phyloP scores from a whole-genome alignment of 1,139 yeast genomes.

The Debaryomyces nepalensis region DNA sequence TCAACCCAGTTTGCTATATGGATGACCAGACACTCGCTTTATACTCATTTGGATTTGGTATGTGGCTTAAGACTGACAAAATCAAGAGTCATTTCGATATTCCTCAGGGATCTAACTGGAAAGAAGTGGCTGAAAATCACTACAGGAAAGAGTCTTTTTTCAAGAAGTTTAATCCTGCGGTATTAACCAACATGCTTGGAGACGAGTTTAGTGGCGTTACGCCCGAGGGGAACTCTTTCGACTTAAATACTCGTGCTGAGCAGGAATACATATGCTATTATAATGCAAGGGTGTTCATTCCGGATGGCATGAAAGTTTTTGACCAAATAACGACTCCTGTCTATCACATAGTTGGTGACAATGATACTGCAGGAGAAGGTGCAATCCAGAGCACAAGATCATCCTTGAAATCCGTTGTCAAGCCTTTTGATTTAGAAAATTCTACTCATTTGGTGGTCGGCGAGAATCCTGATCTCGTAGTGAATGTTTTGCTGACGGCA shows the following conservation, averaged over 20 bases:
- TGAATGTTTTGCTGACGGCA: constrained; percentile 21
- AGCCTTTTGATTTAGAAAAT: constrained; percentile 34
- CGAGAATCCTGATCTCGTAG: constrained; percentile 50
- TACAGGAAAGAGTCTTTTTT: constrained; percentile 48
- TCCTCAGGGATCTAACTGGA: constrained; percentile 19
- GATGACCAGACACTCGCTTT: constrained; percentile 14
- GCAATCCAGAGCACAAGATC: constrained; percentile 26
- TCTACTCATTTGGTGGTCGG: constrained; percentile 52
- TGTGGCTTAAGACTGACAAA: constrained; percentile 14
- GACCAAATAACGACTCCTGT: constrained; percentile 32
- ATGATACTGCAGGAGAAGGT: constrained; percentile 42
- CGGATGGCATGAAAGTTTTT: constrained; percentile 12
- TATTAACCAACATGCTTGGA: constrained; percentile 40
- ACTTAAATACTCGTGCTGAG: neutral
- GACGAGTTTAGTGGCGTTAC: constrained; percentile 29
- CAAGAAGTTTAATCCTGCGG: constrained; percentile 43
- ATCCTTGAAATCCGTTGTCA: constrained; percentile 28
- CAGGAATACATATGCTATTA: constrained; percentile 8
- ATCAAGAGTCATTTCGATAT: constrained; percentile 15
- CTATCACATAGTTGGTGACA: constrained; percentile 45
- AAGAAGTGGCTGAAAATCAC: constrained; percentile 37
- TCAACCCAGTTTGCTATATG: constrained; percentile 58
- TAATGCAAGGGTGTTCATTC: constrained; percentile 1
- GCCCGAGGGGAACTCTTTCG: neutral
- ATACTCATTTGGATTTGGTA: constrained; percentile 14